phyloP scores from a whole-genome alignment of 1,284 basidiomycete genomes.

The Exsudoporus floridanus region DNA sequence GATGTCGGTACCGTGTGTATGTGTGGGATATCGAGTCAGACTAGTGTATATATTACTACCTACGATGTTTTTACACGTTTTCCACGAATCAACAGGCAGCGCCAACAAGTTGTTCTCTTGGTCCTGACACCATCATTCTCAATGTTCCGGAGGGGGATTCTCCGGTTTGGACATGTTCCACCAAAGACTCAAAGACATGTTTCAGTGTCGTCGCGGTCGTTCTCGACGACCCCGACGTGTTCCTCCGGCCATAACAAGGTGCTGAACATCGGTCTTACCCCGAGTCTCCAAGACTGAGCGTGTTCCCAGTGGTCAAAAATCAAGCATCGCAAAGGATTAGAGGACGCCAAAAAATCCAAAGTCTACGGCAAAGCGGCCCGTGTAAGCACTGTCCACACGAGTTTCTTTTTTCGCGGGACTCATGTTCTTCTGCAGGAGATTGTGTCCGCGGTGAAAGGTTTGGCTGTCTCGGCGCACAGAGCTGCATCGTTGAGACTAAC shows the following conservation, averaged over 20 bases:
- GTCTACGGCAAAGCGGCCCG: conserved; percentile 59
- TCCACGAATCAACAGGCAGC: conserved; percentile 6
- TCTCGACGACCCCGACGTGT: conserved; percentile 38
- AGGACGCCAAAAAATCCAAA: conserved; percentile 64
- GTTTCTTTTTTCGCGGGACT: not conserved
- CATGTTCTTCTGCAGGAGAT: conserved; percentile 56
- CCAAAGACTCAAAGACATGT: not conserved
- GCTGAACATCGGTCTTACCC: not conserved
- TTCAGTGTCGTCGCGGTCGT: conserved; percentile 28
- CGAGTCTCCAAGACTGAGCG: conserved; percentile 5
- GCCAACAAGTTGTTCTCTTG: no score
- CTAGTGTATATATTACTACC: not conserved
- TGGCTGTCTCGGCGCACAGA: conserved; percentile 21
- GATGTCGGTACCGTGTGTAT: no score
- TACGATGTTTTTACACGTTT: conserved; percentile 3
- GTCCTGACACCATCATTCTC: not conserved
- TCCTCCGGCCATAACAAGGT: conserved; percentile 73
- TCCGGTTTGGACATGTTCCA: conserved; percentile 2
- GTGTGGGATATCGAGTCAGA: not conserved
- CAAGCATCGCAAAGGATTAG: conserved; percentile 74
- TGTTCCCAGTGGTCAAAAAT: conserved; percentile 80
- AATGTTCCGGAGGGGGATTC: conserved; percentile 15
- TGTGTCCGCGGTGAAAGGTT: conserved; percentile 63
- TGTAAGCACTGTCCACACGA: conserved; percentile 42
- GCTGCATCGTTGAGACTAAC: not conserved